Evolutionary conservation across 2,329 filamentous ascomycete species (phyloP), one percentile per base, ranked within the genome.

Genomic region (Aspergillus candidus): DNA sequence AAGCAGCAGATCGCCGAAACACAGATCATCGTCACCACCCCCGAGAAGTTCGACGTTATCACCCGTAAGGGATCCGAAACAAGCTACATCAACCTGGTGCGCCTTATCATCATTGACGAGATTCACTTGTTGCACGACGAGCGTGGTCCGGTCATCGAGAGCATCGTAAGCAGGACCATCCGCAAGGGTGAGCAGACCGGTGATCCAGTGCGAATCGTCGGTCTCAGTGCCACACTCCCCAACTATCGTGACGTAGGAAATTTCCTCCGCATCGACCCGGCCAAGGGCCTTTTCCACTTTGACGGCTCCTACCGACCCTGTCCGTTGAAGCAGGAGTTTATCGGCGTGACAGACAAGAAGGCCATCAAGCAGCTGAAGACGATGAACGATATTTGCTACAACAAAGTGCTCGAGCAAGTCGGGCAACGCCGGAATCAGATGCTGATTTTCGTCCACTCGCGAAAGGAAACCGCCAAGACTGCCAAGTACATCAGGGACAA

Each of bases 351-450:
- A 0, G 93, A 98, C 56, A 94, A 93, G 72, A 97, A 97, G 66
- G 87, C 93, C 5, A 98, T 98, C 71, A 98, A 97, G 70, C 93
- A 98, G 66, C 74, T 98, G 43, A 96, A 97, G 76, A 94, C 87
- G 1, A 98, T 98, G 93, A 98, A 98, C 61, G 93, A 98, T 57
- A 90, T 98, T 43, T 96, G 89, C 46, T 98, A 98, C 67, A 94
- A 84, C 52, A 98, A 98, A 68, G 90, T 96, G 22, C 79, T 98
- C 43, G 93, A 98, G 67, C 91, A 97, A 62, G 91, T 96, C 27
- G 93, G 93, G 6, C 83, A 85, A 47, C 85, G 94, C 60, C 82
- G 87, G 51, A 95, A 98, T 58, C 93, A 98, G 67, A 96, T 98
- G 90, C 80, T 98, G 32, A 95, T 98, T 47, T 98, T 98, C 61